Evolutionary conservation across 1,139 yeast genomes (phyloP).

Genomic region (Citeromyces hawaiiensis): DNA sequence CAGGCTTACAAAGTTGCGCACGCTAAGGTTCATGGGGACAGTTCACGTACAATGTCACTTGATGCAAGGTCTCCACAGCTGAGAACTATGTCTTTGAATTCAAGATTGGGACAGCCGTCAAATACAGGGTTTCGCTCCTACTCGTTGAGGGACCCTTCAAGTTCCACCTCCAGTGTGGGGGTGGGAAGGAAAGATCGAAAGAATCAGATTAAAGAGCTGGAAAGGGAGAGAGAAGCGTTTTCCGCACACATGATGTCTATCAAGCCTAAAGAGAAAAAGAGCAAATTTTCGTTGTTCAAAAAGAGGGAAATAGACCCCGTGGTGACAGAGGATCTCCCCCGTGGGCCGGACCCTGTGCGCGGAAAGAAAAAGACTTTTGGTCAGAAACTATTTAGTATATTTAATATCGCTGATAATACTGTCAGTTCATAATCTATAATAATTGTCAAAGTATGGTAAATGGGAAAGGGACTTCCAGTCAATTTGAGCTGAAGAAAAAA

Average conservation of each 20-base stretch:
- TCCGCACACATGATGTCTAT: neutral
- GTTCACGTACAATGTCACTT: slow-evolving; percentile 1
- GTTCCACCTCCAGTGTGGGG: slow-evolving; percentile 3
- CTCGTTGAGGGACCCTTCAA: slow-evolving; percentile 3
- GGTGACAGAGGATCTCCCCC: neutral
- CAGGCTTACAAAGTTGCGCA: slow-evolving; percentile 16
- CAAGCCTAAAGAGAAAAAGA: neutral
- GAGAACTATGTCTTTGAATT: neutral
- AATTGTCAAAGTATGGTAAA: too few species aligned
- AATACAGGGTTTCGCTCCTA: slow-evolving; percentile 1
- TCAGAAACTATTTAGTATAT: neutral
- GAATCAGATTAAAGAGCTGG: neutral
- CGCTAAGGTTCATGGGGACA: slow-evolving; percentile 16
- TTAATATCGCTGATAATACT: neutral
- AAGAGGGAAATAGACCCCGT: neutral
- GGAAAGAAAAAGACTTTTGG: neutral
- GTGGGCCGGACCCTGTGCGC: neutral
- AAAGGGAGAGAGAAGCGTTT: neutral
- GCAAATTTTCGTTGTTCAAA: neutral
- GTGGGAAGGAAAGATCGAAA: neutral
- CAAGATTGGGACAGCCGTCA: neutral
- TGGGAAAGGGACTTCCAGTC: too few species aligned
- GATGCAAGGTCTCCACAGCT: neutral
- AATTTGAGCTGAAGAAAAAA: too few species aligned
- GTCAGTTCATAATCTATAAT: neutral